Percentiles rank a stretch among this genome's conserved stretches.
These are phyloP conservation scores for Paraphaeosphaeria sporulosa DNA, from an alignment of 2,329 filamentous ascomycete genomes.

Conservation along the genomic window DNA sequence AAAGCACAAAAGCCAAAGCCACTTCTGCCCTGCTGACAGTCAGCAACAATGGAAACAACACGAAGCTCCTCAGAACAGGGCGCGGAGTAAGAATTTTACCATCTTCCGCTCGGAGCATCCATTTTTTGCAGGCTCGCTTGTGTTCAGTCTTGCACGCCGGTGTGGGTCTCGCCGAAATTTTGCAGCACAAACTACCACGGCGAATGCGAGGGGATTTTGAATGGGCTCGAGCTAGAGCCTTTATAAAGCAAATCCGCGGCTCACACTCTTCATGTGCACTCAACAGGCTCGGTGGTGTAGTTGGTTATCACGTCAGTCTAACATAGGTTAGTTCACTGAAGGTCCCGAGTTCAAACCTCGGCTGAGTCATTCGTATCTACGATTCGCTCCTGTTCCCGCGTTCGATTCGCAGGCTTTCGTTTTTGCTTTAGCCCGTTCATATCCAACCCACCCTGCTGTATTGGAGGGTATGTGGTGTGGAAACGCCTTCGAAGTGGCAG, in stretches of 20 bases:
- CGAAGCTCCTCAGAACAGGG: background rate
- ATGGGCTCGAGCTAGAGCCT: background rate
- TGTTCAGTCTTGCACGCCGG: background rate
- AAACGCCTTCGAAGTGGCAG: no score
- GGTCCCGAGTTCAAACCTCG: constrained; percentile 10
- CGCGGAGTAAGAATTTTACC: no score
- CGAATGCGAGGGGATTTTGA: background rate
- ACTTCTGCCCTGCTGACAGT: no score
- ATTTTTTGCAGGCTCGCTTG: background rate
- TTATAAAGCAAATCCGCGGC: background rate
- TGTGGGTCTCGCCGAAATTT: constrained; percentile 4
- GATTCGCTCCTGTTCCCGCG: background rate
- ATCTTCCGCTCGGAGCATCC: background rate
- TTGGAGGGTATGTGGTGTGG: background rate
- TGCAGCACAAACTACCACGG: background rate
- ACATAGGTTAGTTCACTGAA: constrained; percentile 32
- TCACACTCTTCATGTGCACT: background rate
- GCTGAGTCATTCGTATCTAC: constrained; percentile 5
- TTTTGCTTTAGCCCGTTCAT: background rate
- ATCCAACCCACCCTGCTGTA: background rate
- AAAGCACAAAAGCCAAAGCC: background rate
- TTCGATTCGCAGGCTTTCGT: background rate
- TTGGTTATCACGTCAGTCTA: constrained; percentile 58
- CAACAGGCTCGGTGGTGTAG: constrained; percentile 50
- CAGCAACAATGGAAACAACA: background rate